phyloP scores from a whole-genome alignment of 192 early-diverging fungal genomes.

The Mortierella hygrophila region DNA sequence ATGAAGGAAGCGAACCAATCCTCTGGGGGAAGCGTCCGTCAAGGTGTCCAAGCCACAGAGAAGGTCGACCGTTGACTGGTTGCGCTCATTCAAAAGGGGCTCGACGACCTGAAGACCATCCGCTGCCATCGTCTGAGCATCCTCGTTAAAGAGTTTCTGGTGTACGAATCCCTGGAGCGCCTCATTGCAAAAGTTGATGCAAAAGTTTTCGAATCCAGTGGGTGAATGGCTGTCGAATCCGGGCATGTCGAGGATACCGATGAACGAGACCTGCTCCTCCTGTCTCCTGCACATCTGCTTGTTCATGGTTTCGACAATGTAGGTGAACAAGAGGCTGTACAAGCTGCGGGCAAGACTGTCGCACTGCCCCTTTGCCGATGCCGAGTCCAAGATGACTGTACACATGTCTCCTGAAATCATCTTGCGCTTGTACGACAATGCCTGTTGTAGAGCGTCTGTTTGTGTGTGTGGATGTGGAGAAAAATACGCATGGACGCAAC shows the following conservation, averaged over 20 bases:
- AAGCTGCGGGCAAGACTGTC: conserved; percentile 85
- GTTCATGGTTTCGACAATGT: conserved; percentile 94
- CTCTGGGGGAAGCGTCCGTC: conserved; percentile 44
- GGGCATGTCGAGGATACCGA: conserved; percentile 87
- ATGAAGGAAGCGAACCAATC: conserved; percentile 49
- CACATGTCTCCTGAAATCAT: conserved; percentile 88
- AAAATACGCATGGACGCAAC: not conserved
- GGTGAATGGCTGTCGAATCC: conserved; percentile 78
- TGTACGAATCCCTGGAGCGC: conserved; percentile 74
- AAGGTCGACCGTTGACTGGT: conserved; percentile 66
- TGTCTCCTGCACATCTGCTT: conserved; percentile 74
- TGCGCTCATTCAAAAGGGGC: conserved; percentile 38
- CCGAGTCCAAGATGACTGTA: conserved; percentile 90
- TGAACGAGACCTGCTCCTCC: conserved; percentile 80
- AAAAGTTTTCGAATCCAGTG: conserved; percentile 81
- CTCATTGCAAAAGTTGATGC: conserved; percentile 78
- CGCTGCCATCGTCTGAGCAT: conserved; percentile 30
- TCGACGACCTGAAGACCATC: conserved; percentile 35
- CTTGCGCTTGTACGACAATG: conserved; percentile 87
- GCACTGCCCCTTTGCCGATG: conserved; percentile 83
- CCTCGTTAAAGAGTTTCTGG: conserved; percentile 69
- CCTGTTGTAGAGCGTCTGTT: conserved; percentile 60
- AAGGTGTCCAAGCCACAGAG: conserved; percentile 52
- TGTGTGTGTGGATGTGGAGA: not conserved
- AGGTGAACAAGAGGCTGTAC: conserved; percentile 92